Evolutionary conservation across 2,329 filamentous ascomycete species (phyloP).

Genomic region (Scorias spongiosa): DNA sequence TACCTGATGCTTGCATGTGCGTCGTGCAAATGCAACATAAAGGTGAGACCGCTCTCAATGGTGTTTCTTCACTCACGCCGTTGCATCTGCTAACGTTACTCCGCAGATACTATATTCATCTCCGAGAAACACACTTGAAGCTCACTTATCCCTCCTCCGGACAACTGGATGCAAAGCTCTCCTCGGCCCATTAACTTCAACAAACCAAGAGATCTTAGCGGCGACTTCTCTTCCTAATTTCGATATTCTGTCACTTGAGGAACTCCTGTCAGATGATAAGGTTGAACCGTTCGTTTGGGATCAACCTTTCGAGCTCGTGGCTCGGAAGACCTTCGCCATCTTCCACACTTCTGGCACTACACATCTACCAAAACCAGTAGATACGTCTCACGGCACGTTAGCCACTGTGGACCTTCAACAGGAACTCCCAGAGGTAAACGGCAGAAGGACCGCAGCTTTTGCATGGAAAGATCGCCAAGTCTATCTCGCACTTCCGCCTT

Average conservation of each 20-base stretch:
- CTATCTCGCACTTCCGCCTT: slow-evolving; percentile 5
- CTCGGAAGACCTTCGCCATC: slow-evolving; percentile 7
- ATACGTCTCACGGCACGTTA: neutral
- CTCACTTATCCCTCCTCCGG: neutral
- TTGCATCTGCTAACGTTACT: neutral
- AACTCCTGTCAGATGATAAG: neutral
- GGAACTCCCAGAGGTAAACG: slow-evolving; percentile 2
- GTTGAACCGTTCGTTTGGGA: neutral
- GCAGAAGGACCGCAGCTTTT: slow-evolving; percentile 1
- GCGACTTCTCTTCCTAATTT: neutral
- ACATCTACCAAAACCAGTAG: neutral
- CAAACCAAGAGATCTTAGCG: neutral
- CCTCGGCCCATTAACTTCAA: neutral
- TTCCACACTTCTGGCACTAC: slow-evolving; percentile 8
- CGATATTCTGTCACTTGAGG: neutral
- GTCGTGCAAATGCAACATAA: neutral
- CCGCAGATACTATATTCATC: neutral
- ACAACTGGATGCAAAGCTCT: neutral
- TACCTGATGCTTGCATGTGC: neutral
- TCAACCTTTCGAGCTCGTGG: neutral
- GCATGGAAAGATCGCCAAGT: slow-evolving; percentile 3
- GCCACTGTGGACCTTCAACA: slow-evolving; percentile 2
- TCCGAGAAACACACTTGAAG: neutral
- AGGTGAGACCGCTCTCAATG: neutral
- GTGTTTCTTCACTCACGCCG: neutral